Conservation (phyloP, 306 rosid genomes). For the Prinsepia uniflora region DNA sequence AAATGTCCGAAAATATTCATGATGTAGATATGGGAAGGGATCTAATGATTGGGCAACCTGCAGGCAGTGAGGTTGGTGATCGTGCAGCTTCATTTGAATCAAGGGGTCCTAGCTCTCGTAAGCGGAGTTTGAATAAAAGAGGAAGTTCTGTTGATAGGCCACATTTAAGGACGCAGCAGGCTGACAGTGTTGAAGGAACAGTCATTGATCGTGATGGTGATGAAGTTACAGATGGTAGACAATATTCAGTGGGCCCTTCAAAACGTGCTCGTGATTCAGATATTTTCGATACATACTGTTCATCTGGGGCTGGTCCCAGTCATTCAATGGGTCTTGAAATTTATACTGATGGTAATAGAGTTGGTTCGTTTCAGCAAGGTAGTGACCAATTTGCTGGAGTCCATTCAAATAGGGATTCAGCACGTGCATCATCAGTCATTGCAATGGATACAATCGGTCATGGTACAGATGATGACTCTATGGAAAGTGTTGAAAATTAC, state of each 20-base stretch:
- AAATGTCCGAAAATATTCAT: constrained; percentile 55
- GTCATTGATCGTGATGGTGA: constrained; percentile 97
- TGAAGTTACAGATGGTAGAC: constrained; percentile 85
- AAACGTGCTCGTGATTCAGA: constrained; percentile 88
- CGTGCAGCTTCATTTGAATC: constrained; percentile 96
- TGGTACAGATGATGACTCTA: constrained; percentile 73
- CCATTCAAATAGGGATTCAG: constrained; percentile 75
- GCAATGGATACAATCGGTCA: constrained; percentile 95
- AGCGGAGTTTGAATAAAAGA: constrained; percentile 79
- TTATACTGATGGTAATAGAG: constrained; percentile 53
- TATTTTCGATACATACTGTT: constrained; percentile 62
- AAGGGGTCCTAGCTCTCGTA: constrained; percentile 95
- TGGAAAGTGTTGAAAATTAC: constrained; percentile 96
- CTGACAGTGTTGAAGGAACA: constrained; percentile 97
- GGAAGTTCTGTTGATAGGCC: constrained; percentile 84
- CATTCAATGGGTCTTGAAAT: constrained; percentile 79
- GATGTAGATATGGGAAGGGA: constrained; percentile 96
- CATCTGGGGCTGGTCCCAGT: constrained; percentile 97
- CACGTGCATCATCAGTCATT: constrained; percentile 96
- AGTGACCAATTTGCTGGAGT: constrained; percentile 55
- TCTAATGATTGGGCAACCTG: constrained; percentile 90
- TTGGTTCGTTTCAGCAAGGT: constrained; percentile 67
- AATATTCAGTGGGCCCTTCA: constrained; percentile 89
- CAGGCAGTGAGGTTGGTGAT: constrained; percentile 98
- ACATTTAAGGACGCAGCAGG: constrained; percentile 73